phyloP scores from a whole-genome alignment of 2,329 filamentous ascomycete genomes.

The Corinectria fuckeliana region DNA sequence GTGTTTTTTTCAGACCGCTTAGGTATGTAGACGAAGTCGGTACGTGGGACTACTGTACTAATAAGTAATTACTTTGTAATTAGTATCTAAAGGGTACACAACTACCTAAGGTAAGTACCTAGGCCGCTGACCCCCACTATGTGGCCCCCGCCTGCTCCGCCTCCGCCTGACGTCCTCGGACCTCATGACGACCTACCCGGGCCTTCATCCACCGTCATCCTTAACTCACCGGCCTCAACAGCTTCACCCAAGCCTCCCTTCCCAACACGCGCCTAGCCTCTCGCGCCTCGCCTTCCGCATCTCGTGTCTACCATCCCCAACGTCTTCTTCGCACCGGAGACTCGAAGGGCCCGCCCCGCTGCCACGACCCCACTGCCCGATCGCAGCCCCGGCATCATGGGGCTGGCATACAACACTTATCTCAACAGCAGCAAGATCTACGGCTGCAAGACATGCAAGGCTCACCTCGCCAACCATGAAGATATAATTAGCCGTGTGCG shows the following conservation, averaged over 20 bases:
- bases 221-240: slow-evolving; percentile 3
- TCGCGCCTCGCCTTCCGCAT: background rate
- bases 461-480: slow-evolving; percentile 92
- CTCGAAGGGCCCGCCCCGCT: background rate
- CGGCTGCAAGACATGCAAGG: slow-evolving; percentile 93
- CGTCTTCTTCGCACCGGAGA: background rate
- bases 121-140: slow-evolving; percentile 1
- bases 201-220: background rate
- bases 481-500: slow-evolving; percentile 93
- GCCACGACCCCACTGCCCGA: background rate
- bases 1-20: no score
- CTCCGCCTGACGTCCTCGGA: slow-evolving; percentile 25
- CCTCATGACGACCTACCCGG: slow-evolving; percentile 34
- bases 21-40: no score
- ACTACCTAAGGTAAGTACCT: no score
- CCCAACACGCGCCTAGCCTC: no score
- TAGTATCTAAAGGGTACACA: background rate
- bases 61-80: no score
- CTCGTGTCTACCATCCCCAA: background rate
- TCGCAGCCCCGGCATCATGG: slow-evolving; percentile 63
- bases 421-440: slow-evolving; percentile 87
- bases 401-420: slow-evolving; percentile 90
- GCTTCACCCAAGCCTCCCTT: slow-evolving; percentile 10
- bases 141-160: slow-evolving; percentile 16
- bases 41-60: no score